Conservation (phyloP, 441 rosid genomes). For the Flueggea neowawraea region DNA sequence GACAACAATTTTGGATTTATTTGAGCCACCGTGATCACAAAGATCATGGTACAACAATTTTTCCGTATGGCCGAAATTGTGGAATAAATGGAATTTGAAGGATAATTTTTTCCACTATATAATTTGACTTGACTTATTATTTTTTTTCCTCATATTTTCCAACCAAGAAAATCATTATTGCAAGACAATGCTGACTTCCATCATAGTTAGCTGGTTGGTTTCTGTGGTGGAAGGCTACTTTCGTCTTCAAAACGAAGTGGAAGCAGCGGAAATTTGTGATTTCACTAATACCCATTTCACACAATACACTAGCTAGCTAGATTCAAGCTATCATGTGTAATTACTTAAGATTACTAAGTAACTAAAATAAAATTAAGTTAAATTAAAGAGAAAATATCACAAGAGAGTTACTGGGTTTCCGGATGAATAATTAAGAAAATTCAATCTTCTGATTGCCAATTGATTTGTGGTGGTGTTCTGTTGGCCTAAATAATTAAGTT, state of each 20-base stretch:
- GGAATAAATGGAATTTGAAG: constrained; percentile 14
- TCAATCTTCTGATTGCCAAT: too few species aligned
- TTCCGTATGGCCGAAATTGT: constrained; percentile 18
- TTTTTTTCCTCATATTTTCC: not conserved
- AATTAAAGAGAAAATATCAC: too few species aligned
- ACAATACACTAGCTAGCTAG: too few species aligned
- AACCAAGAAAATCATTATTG: not conserved
- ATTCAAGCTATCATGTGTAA: too few species aligned
- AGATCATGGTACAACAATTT: constrained; percentile 2
- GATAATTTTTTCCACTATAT: not conserved
- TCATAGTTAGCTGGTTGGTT: not conserved
- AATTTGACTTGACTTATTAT: constrained; percentile 9
- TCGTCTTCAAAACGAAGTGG: not conserved
- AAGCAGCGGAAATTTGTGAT: not conserved
- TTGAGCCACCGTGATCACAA: constrained; percentile 7
- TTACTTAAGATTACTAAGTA: too few species aligned
- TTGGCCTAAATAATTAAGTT: too few species aligned
- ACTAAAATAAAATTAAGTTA: too few species aligned
- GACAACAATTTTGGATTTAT: not conserved
- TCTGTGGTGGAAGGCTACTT: not conserved
- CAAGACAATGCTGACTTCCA: not conserved
- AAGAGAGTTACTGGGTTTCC: too few species aligned
- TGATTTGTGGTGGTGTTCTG: too few species aligned
- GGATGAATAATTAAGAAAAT: too few species aligned
- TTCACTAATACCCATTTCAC: too few species aligned